Evolutionary conservation across 768 basidiomycete species (phyloP).

Genomic region (Clathrus columnatus): DNA sequence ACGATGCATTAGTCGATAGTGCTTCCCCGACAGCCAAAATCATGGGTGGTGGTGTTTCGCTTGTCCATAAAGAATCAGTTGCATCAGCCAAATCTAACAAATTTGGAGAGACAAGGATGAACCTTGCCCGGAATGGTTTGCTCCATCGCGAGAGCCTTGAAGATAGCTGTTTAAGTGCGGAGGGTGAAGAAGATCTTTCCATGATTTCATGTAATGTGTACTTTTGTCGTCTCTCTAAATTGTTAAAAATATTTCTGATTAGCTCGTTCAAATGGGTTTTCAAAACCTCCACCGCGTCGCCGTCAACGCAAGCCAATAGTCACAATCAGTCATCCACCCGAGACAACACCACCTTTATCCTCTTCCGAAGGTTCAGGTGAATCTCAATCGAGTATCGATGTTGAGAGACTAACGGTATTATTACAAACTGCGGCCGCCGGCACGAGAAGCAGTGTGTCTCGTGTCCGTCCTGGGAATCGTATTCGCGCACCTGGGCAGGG

Average conservation of each 20-base stretch:
- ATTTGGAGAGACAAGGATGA: conserved; percentile 64
- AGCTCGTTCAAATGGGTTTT: conserved; percentile 52
- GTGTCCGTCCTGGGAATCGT: conserved; percentile 33
- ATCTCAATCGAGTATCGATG: conserved; percentile 71
- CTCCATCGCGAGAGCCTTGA: conserved; percentile 61
- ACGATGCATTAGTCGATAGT: conserved; percentile 19
- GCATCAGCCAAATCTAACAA: conserved; percentile 53
- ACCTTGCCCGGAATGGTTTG: conserved; percentile 51
- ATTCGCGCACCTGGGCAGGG: conserved; percentile 53
- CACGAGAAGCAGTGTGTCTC: conserved; percentile 25
- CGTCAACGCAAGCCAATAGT: conserved; percentile 39
- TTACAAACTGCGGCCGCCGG: conserved; percentile 51
- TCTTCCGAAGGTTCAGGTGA: conserved; percentile 61
- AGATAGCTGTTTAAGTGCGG: conserved; percentile 52
- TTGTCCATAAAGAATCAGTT: conserved; percentile 58
- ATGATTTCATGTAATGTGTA: conserved; percentile 39
- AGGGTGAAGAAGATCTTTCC: conserved; percentile 50
- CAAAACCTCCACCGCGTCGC: conserved; percentile 40
- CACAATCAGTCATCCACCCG: conserved; percentile 25
- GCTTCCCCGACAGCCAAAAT: conserved; percentile 29
- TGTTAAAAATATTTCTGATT: conserved; percentile 13
- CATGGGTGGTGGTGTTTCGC: conserved; percentile 37
- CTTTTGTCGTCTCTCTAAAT: not conserved
- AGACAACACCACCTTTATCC: conserved; percentile 32
- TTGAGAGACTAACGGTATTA: conserved; percentile 48